phyloP scores from a whole-genome alignment of 179 eudicot genomes.

The Heliamphora pulchella region DNA sequence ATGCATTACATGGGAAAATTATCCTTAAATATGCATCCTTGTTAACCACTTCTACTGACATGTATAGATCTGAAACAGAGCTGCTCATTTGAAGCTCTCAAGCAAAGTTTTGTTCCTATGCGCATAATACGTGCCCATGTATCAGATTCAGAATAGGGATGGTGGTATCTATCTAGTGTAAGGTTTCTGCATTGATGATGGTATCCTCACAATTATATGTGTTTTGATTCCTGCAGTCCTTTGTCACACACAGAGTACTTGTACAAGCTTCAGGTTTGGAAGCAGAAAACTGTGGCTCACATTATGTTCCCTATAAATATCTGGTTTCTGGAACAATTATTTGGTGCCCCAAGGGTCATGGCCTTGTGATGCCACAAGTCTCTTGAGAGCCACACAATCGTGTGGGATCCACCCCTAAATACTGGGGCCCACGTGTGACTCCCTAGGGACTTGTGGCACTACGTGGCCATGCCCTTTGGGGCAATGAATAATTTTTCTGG shows the following conservation, averaged over 20 bases:
- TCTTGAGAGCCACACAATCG: too few relatives aligned
- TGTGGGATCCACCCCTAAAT: too few relatives aligned
- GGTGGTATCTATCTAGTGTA: background rate
- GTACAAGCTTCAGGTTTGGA: constrained; percentile 48
- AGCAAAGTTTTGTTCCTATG: background rate
- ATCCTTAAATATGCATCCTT: background rate
- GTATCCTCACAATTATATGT: background rate
- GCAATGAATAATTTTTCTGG: background rate
- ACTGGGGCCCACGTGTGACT: too few relatives aligned
- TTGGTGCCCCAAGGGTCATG: too few relatives aligned
- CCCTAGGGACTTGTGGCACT: too few relatives aligned
- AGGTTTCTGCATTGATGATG: background rate
- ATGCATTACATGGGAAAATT: too few relatives aligned
- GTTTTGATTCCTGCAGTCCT: constrained; percentile 49
- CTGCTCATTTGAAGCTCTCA: background rate
- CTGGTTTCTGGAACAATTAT: too few relatives aligned
- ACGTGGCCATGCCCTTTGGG: too few relatives aligned
- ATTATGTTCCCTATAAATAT: background rate
- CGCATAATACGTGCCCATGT: background rate
- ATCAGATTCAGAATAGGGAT: background rate
- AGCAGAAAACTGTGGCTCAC: constrained; percentile 21
- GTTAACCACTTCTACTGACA: background rate
- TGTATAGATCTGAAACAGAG: background rate
- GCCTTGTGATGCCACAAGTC: too few relatives aligned
- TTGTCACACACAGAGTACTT: constrained; percentile 67